phyloP scores from a whole-genome alignment of 1,284 basidiomycete species.

The Paramarasmius palmivorus region DNA sequence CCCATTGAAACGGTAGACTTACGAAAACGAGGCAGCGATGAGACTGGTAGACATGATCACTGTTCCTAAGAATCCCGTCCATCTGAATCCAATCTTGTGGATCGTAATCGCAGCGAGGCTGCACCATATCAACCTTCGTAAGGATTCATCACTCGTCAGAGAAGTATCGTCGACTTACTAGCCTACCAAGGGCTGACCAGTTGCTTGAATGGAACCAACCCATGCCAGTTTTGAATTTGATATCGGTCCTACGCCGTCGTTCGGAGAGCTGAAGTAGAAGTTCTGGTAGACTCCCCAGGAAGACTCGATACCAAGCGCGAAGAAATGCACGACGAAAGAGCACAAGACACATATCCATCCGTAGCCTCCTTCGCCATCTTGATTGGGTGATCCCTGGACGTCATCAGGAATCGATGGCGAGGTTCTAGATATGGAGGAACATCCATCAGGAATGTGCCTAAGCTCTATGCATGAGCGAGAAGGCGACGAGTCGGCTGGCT shows the following conservation, averaged over 20 bases:
- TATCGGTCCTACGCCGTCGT: not conserved
- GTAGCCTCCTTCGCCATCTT: constrained; percentile 8
- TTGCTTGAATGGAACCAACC: constrained; percentile 13
- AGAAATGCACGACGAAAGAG: constrained; percentile 13
- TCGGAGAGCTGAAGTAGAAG: constrained; percentile 5
- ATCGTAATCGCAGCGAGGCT: constrained; percentile 9
- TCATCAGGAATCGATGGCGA: no score
- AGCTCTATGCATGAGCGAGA: no score
- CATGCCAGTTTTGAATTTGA: constrained; percentile 11
- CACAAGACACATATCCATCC: constrained; percentile 12
- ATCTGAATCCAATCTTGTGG: constrained; percentile 6
- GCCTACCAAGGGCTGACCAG: constrained; percentile 9
- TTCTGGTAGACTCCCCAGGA: constrained; percentile 14
- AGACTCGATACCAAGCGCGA: constrained; percentile 13
- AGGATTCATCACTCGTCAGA: not conserved
- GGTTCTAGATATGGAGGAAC: no score
- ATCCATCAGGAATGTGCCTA: no score
- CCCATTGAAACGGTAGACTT: not conserved
- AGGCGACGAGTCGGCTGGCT: no score
- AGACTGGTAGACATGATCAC: constrained; percentile 9
- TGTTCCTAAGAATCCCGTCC: constrained; percentile 7
- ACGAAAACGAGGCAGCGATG: constrained; percentile 10
- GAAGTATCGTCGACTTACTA: constrained; percentile 5
- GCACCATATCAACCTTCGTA: not conserved
- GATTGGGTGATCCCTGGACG: no score